Base-by-base conservation (phyloP, 2,329 filamentous ascomycete species). In the Aureobasidium zeae region DNA sequence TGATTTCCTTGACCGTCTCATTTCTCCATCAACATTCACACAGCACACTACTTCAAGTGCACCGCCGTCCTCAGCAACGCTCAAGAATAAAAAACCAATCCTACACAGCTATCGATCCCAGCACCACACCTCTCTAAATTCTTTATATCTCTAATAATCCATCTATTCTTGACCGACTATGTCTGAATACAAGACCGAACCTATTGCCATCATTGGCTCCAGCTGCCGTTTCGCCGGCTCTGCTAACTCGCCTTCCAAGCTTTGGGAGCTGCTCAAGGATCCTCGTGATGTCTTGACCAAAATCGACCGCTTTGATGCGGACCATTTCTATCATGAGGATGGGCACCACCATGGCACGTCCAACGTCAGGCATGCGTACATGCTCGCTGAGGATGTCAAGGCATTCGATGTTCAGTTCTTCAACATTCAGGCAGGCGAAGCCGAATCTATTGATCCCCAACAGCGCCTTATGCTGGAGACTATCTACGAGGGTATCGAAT, bases 131-230 rank as follows among this genome's bases (percentile, higher is more conserved):
- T n/a, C n/a, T n/a, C n/a, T n/a, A n/a, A n/a, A n/a, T n/a, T n/a
- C n/a, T n/a, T n/a, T n/a, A n/a, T n/a, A 29, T 29, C 26, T 10
- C 26, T 29, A 29, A 29, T 29, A 10, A 29, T n/a, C 13, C 26
- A 29, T 29, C 26, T 29, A 10, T 29, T n/a, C 13, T 22, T 2
- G 17, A 36, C 9, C 10, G 9, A 36, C 33, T 25, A 36, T 36
- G 33, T 26, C 33, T 36, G 34, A 15, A 36, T 37, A 37, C 35
- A 28, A 28, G 15, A 37, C 38, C 42, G 49, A 56, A 35, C 63
- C 65, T 29, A 67, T 71, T 17, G 69, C 67, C 17, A 57, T 71
- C 11, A 54, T 71, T 8, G 67, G 67, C 19, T 66, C 46, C 34
- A 64, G 58, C 1, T 69, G 69, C 21, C 58, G 69, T 0, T 64